Evolutionary conservation across 78 protist species (phyloP).

Genomic region (Chrysochromulina parva): DNA sequence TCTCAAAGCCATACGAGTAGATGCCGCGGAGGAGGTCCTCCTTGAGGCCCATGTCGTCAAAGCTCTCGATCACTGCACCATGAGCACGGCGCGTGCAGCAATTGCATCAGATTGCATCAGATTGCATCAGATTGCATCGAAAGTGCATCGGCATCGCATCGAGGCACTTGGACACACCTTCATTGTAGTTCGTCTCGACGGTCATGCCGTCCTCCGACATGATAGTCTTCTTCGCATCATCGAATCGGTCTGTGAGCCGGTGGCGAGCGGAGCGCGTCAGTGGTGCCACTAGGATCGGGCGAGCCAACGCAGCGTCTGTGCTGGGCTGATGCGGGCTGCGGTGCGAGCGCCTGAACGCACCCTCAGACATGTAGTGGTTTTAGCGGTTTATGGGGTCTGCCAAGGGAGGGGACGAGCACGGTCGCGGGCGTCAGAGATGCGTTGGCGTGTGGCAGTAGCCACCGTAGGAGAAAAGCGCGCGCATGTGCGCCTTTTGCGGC

Average conservation of each 20-base stretch:
- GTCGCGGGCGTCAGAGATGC: no score
- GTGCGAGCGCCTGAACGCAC: no score
- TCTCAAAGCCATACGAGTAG: constrained; percentile 93
- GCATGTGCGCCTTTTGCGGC: no score
- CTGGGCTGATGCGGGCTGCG: no score
- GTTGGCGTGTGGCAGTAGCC: no score
- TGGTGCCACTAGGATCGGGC: no score
- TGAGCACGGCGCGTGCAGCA: background rate
- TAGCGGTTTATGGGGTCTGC: no score
- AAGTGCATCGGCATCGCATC: background rate
- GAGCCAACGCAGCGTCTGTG: no score
- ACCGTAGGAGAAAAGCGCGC: no score
- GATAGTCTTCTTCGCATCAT: background rate
- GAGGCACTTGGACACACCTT: background rate
- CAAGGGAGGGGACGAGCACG: no score
- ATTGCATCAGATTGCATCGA: background rate
- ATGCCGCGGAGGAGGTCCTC: constrained; percentile 95
- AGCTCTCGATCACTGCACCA: constrained; percentile 68
- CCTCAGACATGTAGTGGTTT: no score
- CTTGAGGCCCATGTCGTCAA: constrained; percentile 92
- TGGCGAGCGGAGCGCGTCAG: no score
- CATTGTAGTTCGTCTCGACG: constrained; percentile 47
- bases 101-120: background rate
- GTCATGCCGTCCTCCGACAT: constrained; percentile 20
- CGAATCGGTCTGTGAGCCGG: background rate